Evolutionary conservation across 345 rosid species (phyloP).

Genomic region (Excoecaria cochinchinensis): DNA sequence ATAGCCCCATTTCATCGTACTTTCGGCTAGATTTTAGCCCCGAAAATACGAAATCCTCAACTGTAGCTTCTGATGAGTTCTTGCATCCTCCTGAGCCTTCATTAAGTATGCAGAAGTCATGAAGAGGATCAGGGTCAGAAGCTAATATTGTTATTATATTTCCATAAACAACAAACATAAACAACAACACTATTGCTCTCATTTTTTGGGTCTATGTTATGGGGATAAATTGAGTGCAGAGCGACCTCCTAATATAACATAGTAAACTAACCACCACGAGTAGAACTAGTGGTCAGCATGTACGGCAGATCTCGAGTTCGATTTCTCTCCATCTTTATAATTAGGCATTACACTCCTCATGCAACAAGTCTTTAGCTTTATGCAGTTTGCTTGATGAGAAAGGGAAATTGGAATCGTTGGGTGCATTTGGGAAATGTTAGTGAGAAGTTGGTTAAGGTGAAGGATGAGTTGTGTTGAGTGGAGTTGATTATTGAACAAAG

Average conservation of each 20-base stretch:
- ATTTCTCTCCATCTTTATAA: too few species aligned
- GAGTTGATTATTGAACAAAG: constrained; percentile 23
- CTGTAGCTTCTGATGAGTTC: constrained; percentile 56
- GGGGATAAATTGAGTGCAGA: background rate
- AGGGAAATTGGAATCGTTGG: constrained; percentile 33
- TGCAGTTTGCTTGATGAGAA: constrained; percentile 28
- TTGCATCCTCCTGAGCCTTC: constrained; percentile 47
- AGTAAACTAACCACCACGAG: background rate
- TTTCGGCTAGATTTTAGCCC: constrained; percentile 54
- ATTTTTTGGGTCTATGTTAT: constrained; percentile 9
- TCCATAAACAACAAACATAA: constrained; percentile 24
- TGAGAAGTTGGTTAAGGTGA: constrained; percentile 5
- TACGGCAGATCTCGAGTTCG: too few species aligned
- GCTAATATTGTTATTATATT: constrained; percentile 35
- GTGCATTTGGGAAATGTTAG: constrained; percentile 8
- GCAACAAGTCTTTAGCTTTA: too few species aligned
- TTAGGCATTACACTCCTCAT: too few species aligned
- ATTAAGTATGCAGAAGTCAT: constrained; percentile 64
- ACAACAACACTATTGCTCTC: constrained; percentile 20
- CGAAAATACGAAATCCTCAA: constrained; percentile 63
- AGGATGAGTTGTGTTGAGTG: constrained; percentile 17
- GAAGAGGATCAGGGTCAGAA: constrained; percentile 79
- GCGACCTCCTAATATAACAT: background rate
- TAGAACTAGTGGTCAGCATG: too few species aligned
- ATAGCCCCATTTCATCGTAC: constrained; percentile 52